Evolutionary conservation across 2,329 filamentous ascomycete genomes (phyloP), one percentile per base, ranked within the genome.

Genomic region (Ustilaginoidea virens): DNA sequence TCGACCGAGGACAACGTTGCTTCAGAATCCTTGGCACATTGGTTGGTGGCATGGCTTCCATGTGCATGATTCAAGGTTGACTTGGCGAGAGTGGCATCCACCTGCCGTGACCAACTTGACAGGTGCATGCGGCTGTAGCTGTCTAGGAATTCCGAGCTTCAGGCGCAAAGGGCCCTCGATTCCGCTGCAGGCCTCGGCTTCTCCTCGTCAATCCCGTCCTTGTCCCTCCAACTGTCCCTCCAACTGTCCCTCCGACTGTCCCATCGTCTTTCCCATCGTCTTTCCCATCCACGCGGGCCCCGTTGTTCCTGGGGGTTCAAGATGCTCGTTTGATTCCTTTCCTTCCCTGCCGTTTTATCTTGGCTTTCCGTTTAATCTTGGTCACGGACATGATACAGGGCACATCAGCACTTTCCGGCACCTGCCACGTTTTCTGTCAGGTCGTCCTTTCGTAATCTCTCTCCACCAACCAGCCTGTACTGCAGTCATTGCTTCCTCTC

Each of bases 331-430:
- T 32, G 28, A 26, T n/a, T n/a, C n/a, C 23, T 16, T 24, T 30
- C 28, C 22, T 29, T 31, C 41, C 41, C 36, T 48, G 41, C 45
- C 43, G 27, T 35, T 33, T 30, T 32, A 26, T 30, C 27, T 35
- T 33, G 30, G 33, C 36, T 23, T 37, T 44, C 37, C 38, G 30
- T 40, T 37, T 40, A 28, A 37, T 36, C n/a, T 30, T 23, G n/a
- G 15, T 10, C 14, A 27, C 27, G 28, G 30, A 22, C 23, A 33
- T 35, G 23, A 28, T 16, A 24, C 12, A 28, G 31, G 30, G 22
- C 25, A 29, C 29, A 30, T 34, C 34, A 36, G 37, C 42, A 39
- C 45, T 43, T 43, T 47, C 41, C 44, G 35, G 37, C 33, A 42
- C 33, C 37, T 41, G 35, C 40, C 36, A 25, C 26, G 29, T 33